These are phyloP conservation scores for Physaria fendleri DNA, from an alignment of 345 rosid species.

Conservation along the genomic window DNA sequence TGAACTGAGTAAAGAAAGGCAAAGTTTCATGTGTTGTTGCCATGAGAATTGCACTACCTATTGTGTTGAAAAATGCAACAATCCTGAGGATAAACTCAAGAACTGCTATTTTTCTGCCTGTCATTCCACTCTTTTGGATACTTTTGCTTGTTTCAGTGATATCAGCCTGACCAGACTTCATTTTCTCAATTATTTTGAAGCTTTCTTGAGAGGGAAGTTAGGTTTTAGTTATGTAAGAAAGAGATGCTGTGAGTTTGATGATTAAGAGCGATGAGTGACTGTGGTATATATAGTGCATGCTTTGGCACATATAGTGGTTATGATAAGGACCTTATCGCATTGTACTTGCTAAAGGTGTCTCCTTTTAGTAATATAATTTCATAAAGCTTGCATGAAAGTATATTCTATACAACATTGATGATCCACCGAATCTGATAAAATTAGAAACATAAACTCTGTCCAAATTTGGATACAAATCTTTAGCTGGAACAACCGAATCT, in stretches of 20 bases:
- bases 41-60: slow-evolving; percentile 66
- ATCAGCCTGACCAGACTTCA: slow-evolving; percentile 36
- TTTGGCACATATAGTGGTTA: slow-evolving; percentile 17
- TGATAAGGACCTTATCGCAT: slow-evolving; percentile 12
- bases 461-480: not conserved
- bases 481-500: slow-evolving; percentile 14
- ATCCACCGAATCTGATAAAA: slow-evolving; percentile 9
- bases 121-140: slow-evolving; percentile 14
- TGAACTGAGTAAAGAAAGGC: slow-evolving; percentile 41
- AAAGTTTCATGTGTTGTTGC: slow-evolving; percentile 58
- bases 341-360: slow-evolving; percentile 21
- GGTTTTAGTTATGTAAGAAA: not conserved
- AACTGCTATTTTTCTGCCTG: slow-evolving; percentile 37
- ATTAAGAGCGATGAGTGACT: slow-evolving; percentile 7
- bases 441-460: too few species aligned
- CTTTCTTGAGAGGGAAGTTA: slow-evolving; percentile 6
- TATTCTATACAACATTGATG: not conserved
- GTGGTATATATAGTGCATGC: slow-evolving; percentile 24
- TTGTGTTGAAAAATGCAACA: slow-evolving; percentile 43
- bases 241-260: not conserved
- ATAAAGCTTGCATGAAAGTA: not conserved
- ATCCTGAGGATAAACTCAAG: slow-evolving; percentile 54
- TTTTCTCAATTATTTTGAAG: slow-evolving; percentile 17
- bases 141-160: slow-evolving; percentile 26
- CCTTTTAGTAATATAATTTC: slow-evolving; percentile 10